Percentiles rank a stretch among this genome's conserved stretches.
Conservation (phyloP, 768 basidiomycete species). For the Tephrocybe sp. region DNA sequence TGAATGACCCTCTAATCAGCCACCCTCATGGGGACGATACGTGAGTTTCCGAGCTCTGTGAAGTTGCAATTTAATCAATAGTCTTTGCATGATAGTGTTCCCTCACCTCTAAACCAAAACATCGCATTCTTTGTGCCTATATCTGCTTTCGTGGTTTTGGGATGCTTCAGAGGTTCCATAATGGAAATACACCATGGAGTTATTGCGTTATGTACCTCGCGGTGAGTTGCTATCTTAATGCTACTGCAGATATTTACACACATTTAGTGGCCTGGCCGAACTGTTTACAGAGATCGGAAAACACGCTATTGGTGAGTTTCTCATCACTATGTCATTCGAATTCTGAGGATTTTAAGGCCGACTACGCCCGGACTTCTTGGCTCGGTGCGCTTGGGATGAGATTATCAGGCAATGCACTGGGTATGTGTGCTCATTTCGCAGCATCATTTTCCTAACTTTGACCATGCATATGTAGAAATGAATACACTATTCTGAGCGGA, state of each 20-base stretch:
- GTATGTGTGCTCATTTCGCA: constrained; percentile 27
- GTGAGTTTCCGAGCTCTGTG: constrained; percentile 28
- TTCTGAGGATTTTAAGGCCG: constrained; percentile 31
- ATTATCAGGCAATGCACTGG: constrained; percentile 49
- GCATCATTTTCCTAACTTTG: neutral
- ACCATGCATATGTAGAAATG: constrained; percentile 24
- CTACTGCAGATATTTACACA: neutral
- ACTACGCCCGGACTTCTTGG: constrained; percentile 65
- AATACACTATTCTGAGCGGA: constrained; percentile 40
- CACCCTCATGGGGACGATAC: constrained; percentile 48
- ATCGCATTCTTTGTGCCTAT: constrained; percentile 48
- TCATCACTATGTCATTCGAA: neutral
- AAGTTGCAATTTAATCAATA: neutral
- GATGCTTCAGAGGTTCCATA: constrained; percentile 40
- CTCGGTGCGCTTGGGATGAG: constrained; percentile 60
- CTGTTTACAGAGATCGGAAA: constrained; percentile 52
- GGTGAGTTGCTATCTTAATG: constrained; percentile 26
- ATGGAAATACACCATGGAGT: constrained; percentile 56
- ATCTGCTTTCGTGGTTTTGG: constrained; percentile 31
- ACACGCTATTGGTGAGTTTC: constrained; percentile 50
- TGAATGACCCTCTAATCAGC: constrained; percentile 50
- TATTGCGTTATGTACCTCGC: constrained; percentile 43
- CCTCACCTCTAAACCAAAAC: constrained; percentile 41
- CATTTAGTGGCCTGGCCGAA: constrained; percentile 36
- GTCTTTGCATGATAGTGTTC: constrained; percentile 34